phyloP scores from a whole-genome alignment of 1,284 basidiomycete species.

The Bondarzewia mesenterica region DNA sequence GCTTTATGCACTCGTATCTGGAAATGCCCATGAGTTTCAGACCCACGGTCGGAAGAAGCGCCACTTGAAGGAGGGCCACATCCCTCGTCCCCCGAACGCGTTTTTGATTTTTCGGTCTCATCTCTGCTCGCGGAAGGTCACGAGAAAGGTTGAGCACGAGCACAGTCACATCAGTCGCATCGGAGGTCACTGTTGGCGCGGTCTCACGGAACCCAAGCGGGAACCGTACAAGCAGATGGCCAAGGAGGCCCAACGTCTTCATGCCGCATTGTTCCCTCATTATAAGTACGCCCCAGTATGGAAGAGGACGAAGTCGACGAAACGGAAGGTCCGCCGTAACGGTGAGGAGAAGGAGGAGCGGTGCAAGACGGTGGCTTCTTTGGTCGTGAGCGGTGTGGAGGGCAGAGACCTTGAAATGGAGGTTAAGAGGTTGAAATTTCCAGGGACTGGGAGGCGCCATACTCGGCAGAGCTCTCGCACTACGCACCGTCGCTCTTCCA shows the following conservation, averaged over 20 bases:
- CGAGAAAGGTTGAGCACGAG: slow-evolving; percentile 30
- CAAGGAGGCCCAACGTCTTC: slow-evolving; percentile 37
- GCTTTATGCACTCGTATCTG: slow-evolving; percentile 7
- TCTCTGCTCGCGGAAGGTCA: slow-evolving; percentile 45
- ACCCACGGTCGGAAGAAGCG: slow-evolving; percentile 35
- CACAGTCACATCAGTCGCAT: slow-evolving; percentile 46
- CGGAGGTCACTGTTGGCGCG: slow-evolving; percentile 36
- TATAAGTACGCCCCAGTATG: slow-evolving; percentile 46
- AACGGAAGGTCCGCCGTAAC: slow-evolving; percentile 24
- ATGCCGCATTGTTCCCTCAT: slow-evolving; percentile 41
- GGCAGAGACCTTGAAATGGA: slow-evolving; percentile 27
- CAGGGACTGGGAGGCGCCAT: background rate
- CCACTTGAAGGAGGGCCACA: slow-evolving; percentile 34
- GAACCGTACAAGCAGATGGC: slow-evolving; percentile 36
- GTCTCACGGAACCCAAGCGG: slow-evolving; percentile 25
- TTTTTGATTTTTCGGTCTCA: slow-evolving; percentile 80
- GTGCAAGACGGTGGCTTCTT: slow-evolving; percentile 34
- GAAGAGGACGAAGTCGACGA: slow-evolving; percentile 18
- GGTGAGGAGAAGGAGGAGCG: slow-evolving; percentile 23
- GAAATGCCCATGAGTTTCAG: slow-evolving; percentile 13
- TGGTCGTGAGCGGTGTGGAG: slow-evolving; percentile 32
- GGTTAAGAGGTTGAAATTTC: slow-evolving; percentile 12
- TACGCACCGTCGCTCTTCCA: too few species aligned
- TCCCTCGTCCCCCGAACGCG: slow-evolving; percentile 75
- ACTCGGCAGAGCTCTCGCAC: too few species aligned